Evolutionary conservation across 495 filamentous ascomycete genomes (phyloP).

Genomic region (Xylaria longipes): DNA sequence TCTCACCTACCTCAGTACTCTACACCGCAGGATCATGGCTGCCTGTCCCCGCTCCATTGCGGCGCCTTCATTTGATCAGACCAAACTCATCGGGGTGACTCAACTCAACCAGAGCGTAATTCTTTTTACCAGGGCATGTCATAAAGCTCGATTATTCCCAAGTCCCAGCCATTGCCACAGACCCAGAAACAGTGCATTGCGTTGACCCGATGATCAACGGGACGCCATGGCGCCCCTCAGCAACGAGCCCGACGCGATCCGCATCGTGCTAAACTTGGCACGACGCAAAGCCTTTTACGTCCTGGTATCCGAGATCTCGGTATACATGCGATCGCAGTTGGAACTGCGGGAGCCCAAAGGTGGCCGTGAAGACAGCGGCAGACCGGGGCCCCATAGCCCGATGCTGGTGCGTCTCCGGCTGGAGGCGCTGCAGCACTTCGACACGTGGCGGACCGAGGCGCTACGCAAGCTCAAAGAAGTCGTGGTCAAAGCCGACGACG

Average conservation of each 20-base stretch:
- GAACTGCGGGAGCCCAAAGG: conserved; percentile 32
- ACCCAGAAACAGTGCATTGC: neutral
- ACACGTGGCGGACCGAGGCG: conserved; percentile 47
- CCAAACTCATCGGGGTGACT: neutral
- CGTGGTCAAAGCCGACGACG: conserved; percentile 42
- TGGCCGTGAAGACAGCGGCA: conserved; percentile 9
- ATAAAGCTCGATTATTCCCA: neutral
- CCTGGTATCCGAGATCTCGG: conserved; percentile 46
- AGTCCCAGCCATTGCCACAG: neutral
- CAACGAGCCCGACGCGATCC: conserved; percentile 51
- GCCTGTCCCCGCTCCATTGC: neutral
- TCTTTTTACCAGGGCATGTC: neutral
- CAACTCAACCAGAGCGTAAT: neutral
- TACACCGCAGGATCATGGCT: neutral
- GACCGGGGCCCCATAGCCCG: conserved; percentile 29
- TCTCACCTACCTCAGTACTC: neutral
- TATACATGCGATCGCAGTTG: conserved; percentile 51
- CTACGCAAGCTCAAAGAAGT: conserved; percentile 47
- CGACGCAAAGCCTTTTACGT: conserved; percentile 50
- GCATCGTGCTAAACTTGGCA: conserved; percentile 50
- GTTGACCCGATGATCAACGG: neutral
- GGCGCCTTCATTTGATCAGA: neutral
- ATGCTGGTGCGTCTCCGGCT: conserved; percentile 42
- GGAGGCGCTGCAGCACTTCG: conserved; percentile 49
- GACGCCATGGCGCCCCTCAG: conserved; percentile 52